These are phyloP conservation scores for Sechiopsis laciniata DNA, from an alignment of 306 rosid species.

Conservation along the genomic window DNA sequence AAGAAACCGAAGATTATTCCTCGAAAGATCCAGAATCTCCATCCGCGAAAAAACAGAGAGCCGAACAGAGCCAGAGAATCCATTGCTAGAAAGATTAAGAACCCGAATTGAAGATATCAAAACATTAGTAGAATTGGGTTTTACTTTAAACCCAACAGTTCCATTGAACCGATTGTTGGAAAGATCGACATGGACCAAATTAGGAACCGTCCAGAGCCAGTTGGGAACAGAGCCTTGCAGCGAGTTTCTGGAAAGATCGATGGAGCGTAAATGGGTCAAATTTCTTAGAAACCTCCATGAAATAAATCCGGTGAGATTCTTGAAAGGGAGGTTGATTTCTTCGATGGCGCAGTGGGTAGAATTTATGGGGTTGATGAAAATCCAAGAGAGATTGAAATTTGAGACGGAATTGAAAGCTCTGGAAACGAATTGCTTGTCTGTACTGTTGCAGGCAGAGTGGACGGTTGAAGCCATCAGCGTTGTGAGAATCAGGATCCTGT, in stretches of 20 bases:
- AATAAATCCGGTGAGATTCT: slow-evolving; percentile 51
- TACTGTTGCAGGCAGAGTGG: slow-evolving; percentile 49
- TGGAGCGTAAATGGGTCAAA: slow-evolving; percentile 43
- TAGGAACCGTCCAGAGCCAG: slow-evolving; percentile 53
- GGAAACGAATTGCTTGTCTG: slow-evolving; percentile 38
- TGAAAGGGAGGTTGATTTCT: slow-evolving; percentile 41
- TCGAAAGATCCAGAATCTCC: slow-evolving; percentile 54
- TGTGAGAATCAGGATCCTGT: slow-evolving; percentile 37
- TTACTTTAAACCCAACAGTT: slow-evolving; percentile 36
- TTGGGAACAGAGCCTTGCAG: slow-evolving; percentile 60
- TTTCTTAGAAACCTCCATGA: slow-evolving; percentile 60
- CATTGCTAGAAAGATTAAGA: slow-evolving; percentile 66
- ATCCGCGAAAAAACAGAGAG: slow-evolving; percentile 53
- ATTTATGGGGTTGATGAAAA: slow-evolving; percentile 11
- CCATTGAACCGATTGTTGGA: slow-evolving; percentile 70
- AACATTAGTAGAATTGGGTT: slow-evolving; percentile 18
- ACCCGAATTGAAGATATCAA: slow-evolving; percentile 42
- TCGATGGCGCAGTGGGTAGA: slow-evolving; percentile 43
- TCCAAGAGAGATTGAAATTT: slow-evolving; percentile 51
- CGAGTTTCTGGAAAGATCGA: slow-evolving; percentile 62
- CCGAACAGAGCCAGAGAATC: slow-evolving; percentile 56
- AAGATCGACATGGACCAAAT: slow-evolving; percentile 42
- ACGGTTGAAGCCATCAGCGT: slow-evolving; percentile 22
- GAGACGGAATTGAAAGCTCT: slow-evolving; percentile 61
- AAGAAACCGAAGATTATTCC: slow-evolving; percentile 38